Evolutionary conservation across 2,329 filamentous ascomycete species (phyloP).

Genomic region (Trichoderma hamatum): DNA sequence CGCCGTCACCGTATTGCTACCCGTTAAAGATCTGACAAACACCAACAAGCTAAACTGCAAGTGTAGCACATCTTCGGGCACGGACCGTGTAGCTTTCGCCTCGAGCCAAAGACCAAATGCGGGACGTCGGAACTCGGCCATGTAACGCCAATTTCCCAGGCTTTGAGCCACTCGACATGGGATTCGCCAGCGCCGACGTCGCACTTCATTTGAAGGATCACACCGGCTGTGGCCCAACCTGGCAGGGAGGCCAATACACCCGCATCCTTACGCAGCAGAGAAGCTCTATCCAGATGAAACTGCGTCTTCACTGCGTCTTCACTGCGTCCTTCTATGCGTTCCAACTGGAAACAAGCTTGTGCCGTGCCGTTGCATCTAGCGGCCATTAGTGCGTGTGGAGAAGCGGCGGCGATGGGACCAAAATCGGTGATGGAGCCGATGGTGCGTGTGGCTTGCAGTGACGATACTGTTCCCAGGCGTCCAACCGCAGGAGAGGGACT

Average conservation of each 20-base stretch:
- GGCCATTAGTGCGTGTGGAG: slow-evolving; percentile 23
- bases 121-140: slow-evolving; percentile 9
- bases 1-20: background rate
- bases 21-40: slow-evolving; percentile 20
- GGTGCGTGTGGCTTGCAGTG: background rate
- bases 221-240: background rate
- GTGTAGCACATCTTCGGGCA: slow-evolving; percentile 8
- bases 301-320: background rate
- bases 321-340: background rate
- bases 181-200: background rate
- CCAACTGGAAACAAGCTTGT: slow-evolving; percentile 7
- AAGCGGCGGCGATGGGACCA: slow-evolving; percentile 21
- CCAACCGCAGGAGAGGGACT: background rate
- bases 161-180: background rate
- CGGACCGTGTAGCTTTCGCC: slow-evolving; percentile 3
- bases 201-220: background rate
- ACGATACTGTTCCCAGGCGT: background rate
- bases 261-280: background rate
- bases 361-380: slow-evolving; percentile 12
- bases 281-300: slow-evolving; percentile 9
- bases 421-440: slow-evolving; percentile 7
- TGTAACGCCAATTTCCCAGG: slow-evolving; percentile 2
- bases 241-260: background rate
- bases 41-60: background rate
- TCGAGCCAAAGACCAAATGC: background rate